Base-by-base conservation (phyloP, 2,329 filamentous ascomycete genomes). In the Cytospora mali region DNA sequence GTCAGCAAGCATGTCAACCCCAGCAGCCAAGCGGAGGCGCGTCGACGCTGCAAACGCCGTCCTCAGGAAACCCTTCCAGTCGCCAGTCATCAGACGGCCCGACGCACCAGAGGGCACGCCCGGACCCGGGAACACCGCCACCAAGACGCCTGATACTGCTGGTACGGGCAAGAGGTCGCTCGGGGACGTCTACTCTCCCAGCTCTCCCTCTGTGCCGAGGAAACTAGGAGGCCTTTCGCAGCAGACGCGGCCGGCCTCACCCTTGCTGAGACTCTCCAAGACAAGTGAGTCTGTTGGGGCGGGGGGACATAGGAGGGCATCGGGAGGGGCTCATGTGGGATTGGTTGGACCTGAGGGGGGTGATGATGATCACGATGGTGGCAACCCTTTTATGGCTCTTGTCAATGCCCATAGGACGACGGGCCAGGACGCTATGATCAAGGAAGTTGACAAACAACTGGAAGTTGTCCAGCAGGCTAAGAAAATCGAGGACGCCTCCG, bases 1-100 rank as follows among this genome's bases (percentile, higher is more conserved):
- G 9, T 21, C 1, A 3, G 16, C 27, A 21, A 50, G 78, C 55
- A 53, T 66, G 64, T 54, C 69, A 65, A 55, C 64, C 1, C 81
- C 81, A 61, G 75, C 81, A 62, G 79, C 79, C 62, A 91, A 91
- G 77, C 84, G 87, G 55, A 86, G 88, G 64, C 84, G 86, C 67
- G 76, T 89, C 66, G 81, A 88, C 62, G 77, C 81, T 51, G 81
- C 84, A 46, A 75, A 81, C 25, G 80, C 79, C n/a, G 82, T 83
- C 7, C 81, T 91, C 54, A 82, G 83, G 66, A 89, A 88, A 71
- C 89, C 89, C 0, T 92, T 92, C 77, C 87, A 88, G 67, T 91
- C 89, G 52, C 89, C 88, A 2, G 53, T 73, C 39, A 66, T 73
- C 39, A 68, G 54, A 33, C 67, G 69, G 23, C 56, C 58, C 23